Evolutionary conservation across 2,329 filamentous ascomycete species (phyloP).

Genomic region (Bipolaris cookei): DNA sequence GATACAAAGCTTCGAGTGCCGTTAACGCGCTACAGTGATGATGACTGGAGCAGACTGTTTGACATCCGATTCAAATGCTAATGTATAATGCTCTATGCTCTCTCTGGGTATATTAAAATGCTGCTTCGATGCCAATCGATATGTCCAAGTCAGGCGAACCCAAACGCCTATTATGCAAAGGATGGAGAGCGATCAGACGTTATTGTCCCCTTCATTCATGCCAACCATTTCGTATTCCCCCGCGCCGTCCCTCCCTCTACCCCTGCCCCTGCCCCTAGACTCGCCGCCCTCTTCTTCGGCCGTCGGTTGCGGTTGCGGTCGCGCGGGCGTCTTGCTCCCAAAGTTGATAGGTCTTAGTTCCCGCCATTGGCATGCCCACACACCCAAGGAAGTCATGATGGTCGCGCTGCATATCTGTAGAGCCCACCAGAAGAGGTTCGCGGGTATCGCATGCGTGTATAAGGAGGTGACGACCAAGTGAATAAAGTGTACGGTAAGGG

Average conservation of each 20-base stretch:
- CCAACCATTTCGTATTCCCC: constrained; percentile 58
- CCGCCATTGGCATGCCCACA: constrained; percentile 90
- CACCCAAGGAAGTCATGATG: constrained; percentile 73
- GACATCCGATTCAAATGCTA: neutral
- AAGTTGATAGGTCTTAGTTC: constrained; percentile 90
- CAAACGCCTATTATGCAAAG: constrained; percentile 38
- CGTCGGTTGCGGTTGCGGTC: constrained; percentile 30
- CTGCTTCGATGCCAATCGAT: constrained; percentile 4
- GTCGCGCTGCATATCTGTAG: constrained; percentile 66
- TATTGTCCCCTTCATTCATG: constrained; percentile 49
- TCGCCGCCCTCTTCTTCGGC: constrained; percentile 49
- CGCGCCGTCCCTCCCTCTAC: constrained; percentile 53
- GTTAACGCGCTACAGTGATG: constrained; percentile 15
- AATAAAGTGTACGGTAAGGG: constrained; percentile 83
- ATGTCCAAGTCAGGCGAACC: constrained; percentile 27
- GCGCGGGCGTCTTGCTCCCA: constrained; percentile 61
- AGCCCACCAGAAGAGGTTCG: constrained; percentile 85
- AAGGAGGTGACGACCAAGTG: constrained; percentile 79
- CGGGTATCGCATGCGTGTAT: constrained; percentile 78
- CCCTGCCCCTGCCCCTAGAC: constrained; percentile 49
- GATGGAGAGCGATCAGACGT: constrained; percentile 34
- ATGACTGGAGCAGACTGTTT: neutral
- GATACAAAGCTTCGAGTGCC: constrained; percentile 47
- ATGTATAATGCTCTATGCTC: constrained; percentile 9
- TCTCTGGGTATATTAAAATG: constrained; percentile 26